Percentiles rank a stretch among this genome's conserved stretches.
These are phyloP conservation scores for Aspergillus campestris DNA, from an alignment of 495 filamentous ascomycete genomes.

Conservation along the genomic window DNA sequence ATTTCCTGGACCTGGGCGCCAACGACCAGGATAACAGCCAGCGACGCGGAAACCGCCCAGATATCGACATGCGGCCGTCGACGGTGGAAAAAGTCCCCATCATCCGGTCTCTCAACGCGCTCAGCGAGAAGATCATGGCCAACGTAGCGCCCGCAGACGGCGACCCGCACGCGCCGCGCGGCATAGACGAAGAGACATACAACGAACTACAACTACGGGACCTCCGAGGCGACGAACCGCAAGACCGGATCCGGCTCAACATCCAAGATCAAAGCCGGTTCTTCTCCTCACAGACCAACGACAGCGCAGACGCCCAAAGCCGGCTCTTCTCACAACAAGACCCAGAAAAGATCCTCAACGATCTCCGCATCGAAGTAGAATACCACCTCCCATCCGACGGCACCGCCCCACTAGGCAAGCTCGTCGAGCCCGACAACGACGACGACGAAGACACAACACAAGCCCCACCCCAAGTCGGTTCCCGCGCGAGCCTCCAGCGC, in stretches of 20 bases:
- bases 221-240: slow-evolving; percentile 62
- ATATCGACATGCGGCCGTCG: slow-evolving; percentile 76
- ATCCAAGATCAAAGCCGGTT: slow-evolving; percentile 78
- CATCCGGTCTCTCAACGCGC: slow-evolving; percentile 72
- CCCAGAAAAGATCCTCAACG: slow-evolving; percentile 55
- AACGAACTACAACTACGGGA: slow-evolving; percentile 71
- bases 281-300: slow-evolving; percentile 58
- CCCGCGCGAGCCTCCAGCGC: slow-evolving; percentile 25
- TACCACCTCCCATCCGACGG: slow-evolving; percentile 44
- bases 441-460: slow-evolving; percentile 44
- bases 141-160: slow-evolving; percentile 71
- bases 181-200: slow-evolving; percentile 67
- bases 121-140: slow-evolving; percentile 86
- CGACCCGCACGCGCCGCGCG: slow-evolving; percentile 53
- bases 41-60: slow-evolving; percentile 70
- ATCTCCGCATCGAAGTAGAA: slow-evolving; percentile 55
- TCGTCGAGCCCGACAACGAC: slow-evolving; percentile 53
- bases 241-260: slow-evolving; percentile 71
- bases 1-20: slow-evolving; percentile 83
- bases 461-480: slow-evolving; percentile 28
- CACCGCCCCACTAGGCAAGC: slow-evolving; percentile 35
- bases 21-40: slow-evolving; percentile 87
- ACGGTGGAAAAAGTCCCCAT: slow-evolving; percentile 63
- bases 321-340: slow-evolving; percentile 54
- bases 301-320: slow-evolving; percentile 44